Conservation (phyloP, 208 protist genomes). For the Wallacemonas sp. region DNA sequence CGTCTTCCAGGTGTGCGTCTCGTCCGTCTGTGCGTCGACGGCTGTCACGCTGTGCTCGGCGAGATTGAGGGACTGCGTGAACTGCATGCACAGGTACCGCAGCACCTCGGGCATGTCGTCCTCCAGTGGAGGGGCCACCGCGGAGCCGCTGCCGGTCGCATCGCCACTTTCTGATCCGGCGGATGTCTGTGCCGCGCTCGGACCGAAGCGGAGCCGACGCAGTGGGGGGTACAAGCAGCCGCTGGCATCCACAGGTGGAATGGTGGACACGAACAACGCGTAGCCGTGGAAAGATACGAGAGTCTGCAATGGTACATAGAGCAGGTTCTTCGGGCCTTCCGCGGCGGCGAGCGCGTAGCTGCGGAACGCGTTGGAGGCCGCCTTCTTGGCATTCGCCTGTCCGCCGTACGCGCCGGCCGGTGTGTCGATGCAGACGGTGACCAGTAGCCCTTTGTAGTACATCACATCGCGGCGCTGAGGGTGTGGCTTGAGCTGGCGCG, state of each 20-base stretch:
- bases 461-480: conserved; percentile 1
- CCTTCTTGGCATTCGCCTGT: conserved; percentile 40
- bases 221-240: conserved; percentile 30
- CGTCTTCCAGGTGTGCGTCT: conserved; percentile 11
- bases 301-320: conserved; percentile 55
- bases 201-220: neutral
- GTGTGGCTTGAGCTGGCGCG: neutral
- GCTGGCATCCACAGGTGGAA: conserved; percentile 41
- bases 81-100: neutral
- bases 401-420: conserved; percentile 43
- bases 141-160: too few relatives aligned
- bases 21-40: conserved; percentile 3
- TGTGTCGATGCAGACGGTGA: conserved; percentile 58
- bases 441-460: conserved; percentile 42
- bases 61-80: neutral
- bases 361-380: conserved; percentile 33
- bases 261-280: conserved; percentile 46
- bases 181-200: neutral
- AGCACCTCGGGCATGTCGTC: conserved; percentile 6
- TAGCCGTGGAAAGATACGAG: conserved; percentile 64
- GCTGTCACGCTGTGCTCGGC: neutral
- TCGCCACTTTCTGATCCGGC: too few relatives aligned
- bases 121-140: conserved; percentile 14
- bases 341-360: conserved; percentile 39
- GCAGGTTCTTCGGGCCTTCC: conserved; percentile 45